Evolutionary conservation across 768 basidiomycete species (phyloP), one percentile per base, ranked within the genome.

Genomic region (Lyophyllum semitale): DNA sequence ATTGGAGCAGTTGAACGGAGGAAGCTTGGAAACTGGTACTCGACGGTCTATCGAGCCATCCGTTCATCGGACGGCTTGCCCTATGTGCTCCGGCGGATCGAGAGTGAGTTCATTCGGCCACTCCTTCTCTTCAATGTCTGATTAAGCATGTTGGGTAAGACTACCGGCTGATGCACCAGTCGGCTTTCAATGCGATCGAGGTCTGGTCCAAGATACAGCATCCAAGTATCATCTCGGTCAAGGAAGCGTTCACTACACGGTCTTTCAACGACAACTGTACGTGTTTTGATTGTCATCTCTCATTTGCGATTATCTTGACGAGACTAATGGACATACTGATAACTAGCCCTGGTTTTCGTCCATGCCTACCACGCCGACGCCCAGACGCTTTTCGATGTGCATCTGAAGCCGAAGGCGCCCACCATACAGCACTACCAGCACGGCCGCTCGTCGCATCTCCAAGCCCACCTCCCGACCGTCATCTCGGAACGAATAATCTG

Each of bases 231-330:
- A 84, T 96, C 15, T 71, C 83, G 8, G 75, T 98, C 20, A 81
- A 84, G 46, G 97, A 98, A 68, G 97, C 96, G 0, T 98, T 99
- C 74, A 98, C 97, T 0, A 96, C 96, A 0, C 82, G 88, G 26
- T 84, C 91, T 0, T 99, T 99, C 70, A 85, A 86, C 51, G 97
- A 98, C 68, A 88, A 87, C 62, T 98, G 95, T 96, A 64, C 48
- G 88, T 76, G 13, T 42, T 30, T 7, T n/a, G 44, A 38, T n/a
- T 25, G 23, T 57, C 43, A 22, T 52, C 32, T 37, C 7, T 43
- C 55, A 46, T 13, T 51, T 13, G 33, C 33, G 20, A 18, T 18
- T n/a, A 32, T 8, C 2, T 18, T 9, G 5, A n/a, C n/a, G n/a
- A n/a, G 15, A 38, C 22, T 26, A 32, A 50, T 23, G 38, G 26